Base-by-base conservation (phyloP, 371 early-diverging fungal species). In the Mucor sp. region DNA sequence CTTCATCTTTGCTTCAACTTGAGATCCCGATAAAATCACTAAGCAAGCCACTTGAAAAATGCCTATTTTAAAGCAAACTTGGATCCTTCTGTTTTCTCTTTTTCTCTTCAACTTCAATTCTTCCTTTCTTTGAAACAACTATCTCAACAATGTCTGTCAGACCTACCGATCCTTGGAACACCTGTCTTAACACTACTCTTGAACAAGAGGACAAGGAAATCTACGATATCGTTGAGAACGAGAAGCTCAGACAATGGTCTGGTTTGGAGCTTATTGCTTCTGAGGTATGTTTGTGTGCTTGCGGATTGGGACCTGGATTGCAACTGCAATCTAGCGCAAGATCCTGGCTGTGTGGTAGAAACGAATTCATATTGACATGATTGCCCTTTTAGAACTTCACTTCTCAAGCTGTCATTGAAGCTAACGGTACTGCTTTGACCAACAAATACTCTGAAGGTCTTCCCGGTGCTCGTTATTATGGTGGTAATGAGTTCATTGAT, bases 391-490 rank as follows among this genome's bases (percentile, higher is more conserved):
- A 97, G 95, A 99, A 99, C 91, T 99, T 97, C 78, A 99, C 99
- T 39, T 97, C 97, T 50, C 91, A 90, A 72, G 93, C 97, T 37
- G 99, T 98, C 59, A 95, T 99, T 90, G 94, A 97, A 75, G 99
- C 98, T 69, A 93, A 97, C 64, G 98, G 98, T 58, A 97, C 99
- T n/a, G 87, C 95, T 17, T 89, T 99, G 86, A 97, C 97, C 76
- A 99, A 99, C 94, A 99, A 99, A 85, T 99, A 99, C 89, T 97
- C 98, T 19, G 99, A 99, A 83, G 99, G 99, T 87, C 94, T 94
- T 61, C 97, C 97, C 37, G 94, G 95, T 27, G 97, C 96, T 32
- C 95, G 97, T 77, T 95, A 91, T 83, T 94, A 92, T 70, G 92
- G 93, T 84, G 99, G 99, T 72, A 99, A 99, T 82, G 96, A 98